A percentile compares a stretch with the other conserved stretches of the same genome.
Evolutionary conservation across 371 early-diverging fungal species (phyloP).

Genomic region (Basidiobolus meristosporus): DNA sequence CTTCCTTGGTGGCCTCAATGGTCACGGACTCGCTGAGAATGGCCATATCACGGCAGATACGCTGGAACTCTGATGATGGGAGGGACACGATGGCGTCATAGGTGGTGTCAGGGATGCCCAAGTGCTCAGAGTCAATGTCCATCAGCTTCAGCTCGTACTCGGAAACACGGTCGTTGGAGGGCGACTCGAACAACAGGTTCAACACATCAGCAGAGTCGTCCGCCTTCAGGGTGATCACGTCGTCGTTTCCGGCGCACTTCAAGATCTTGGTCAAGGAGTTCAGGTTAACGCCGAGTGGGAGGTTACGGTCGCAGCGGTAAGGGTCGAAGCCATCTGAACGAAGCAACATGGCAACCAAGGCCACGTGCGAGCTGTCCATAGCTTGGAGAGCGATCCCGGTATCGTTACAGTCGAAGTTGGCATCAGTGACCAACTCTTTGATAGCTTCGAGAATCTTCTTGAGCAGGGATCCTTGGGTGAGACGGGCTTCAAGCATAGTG

Average conservation of each 20-base stretch:
- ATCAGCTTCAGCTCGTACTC: conserved; percentile 94
- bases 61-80: conserved; percentile 79
- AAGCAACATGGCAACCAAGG: conserved; percentile 78
- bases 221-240: conserved; percentile 77
- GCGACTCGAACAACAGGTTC: conserved; percentile 67
- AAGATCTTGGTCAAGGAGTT: conserved; percentile 77
- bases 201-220: conserved; percentile 74
- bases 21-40: conserved; percentile 75
- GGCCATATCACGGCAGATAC: conserved; percentile 78
- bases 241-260: conserved; percentile 86
- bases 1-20: conserved; percentile 83
- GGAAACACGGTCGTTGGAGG: conserved; percentile 58
- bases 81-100: conserved; percentile 82
- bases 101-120: conserved; percentile 86
- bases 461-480: conserved; percentile 53
- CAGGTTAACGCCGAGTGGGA: conserved; percentile 85
- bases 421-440: conserved; percentile 92
- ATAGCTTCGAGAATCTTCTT: conserved; percentile 92
- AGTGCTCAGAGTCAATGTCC: conserved; percentile 91
- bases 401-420: conserved; percentile 95
- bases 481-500: conserved; percentile 65
- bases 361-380: conserved; percentile 97
- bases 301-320: conserved; percentile 87
- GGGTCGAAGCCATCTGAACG: conserved; percentile 83
- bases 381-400: conserved; percentile 94